Percentiles rank a stretch among this genome's conserved stretches.
phyloP scores from a whole-genome alignment of 495 filamentous ascomycete species.

The Penicillium paradoxum region DNA sequence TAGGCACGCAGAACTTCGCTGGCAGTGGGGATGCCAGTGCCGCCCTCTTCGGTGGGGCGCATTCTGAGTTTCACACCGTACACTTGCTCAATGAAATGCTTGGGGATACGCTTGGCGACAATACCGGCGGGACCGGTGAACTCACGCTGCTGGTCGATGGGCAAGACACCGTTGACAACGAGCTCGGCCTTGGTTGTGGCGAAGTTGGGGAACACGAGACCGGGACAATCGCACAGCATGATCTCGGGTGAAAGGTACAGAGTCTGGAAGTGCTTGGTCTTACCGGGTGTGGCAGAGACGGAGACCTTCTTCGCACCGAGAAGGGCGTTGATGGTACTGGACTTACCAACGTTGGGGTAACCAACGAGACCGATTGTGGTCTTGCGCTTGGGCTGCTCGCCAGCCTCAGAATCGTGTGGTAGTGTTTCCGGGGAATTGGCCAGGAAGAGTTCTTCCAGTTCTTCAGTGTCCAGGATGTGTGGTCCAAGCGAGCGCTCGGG shows the following conservation, averaged over 20 bases:
- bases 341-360: constrained; percentile 99
- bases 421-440: constrained; percentile 57
- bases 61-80: constrained; percentile 88
- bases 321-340: constrained; percentile 96
- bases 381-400: constrained; percentile 48
- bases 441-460: constrained; percentile 86
- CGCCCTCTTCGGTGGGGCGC: constrained; percentile 85
- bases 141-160: constrained; percentile 95
- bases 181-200: constrained; percentile 95
- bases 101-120: constrained; percentile 88
- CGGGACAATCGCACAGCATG: constrained; percentile 95
- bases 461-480: constrained; percentile 82
- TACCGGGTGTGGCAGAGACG: constrained; percentile 94
- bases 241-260: constrained; percentile 87
- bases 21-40: constrained; percentile 81
- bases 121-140: constrained; percentile 83
- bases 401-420: constrained; percentile 31
- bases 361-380: constrained; percentile 91
- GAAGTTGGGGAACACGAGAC: constrained; percentile 98
- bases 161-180: constrained; percentile 90
- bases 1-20: constrained; percentile 85
- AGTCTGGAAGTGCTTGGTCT: constrained; percentile 99
- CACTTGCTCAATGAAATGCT: constrained; percentile 79
- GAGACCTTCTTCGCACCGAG: constrained; percentile 98
- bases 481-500: constrained; percentile 49